Evolutionary conservation across 2,329 filamentous ascomycete species (phyloP).

Genomic region (Apiospora marii): DNA sequence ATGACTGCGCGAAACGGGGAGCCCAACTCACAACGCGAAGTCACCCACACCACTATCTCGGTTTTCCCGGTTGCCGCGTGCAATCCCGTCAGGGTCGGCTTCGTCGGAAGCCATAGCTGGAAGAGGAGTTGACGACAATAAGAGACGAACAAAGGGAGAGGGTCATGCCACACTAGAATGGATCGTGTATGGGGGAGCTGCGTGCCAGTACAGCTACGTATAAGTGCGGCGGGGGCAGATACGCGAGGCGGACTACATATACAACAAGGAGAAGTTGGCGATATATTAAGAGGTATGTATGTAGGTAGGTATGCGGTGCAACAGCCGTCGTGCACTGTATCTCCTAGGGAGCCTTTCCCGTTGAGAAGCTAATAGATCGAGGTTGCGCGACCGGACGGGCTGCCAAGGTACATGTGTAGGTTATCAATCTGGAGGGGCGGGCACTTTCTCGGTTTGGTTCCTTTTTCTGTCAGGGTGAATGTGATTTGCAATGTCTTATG

Average conservation of each 20-base stretch:
- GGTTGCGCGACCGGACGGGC: not conserved
- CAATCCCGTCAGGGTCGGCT: constrained; percentile 2
- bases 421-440: not conserved
- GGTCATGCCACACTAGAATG: not conserved
- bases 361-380: not conserved
- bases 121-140: not conserved
- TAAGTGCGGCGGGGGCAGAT: constrained; percentile 13
- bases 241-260: not conserved
- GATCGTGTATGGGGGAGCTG: not conserved
- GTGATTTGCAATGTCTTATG: constrained; percentile 17
- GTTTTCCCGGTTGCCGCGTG: not conserved
- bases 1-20: constrained; percentile 11
- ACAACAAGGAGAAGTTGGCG: not conserved
- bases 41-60: constrained; percentile 4
- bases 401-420: not conserved
- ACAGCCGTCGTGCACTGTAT: not conserved
- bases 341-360: not conserved
- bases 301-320: not conserved
- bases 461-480: not conserved
- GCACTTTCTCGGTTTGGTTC: not conserved
- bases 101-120: constrained; percentile 4
- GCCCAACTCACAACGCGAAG: not conserved
- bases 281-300: constrained; percentile 1
- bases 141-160: not conserved
- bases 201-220: not conserved